These are phyloP conservation scores for Volvox carteri DNA, from an alignment of 163 green algal species.

Conservation along the genomic window DNA sequence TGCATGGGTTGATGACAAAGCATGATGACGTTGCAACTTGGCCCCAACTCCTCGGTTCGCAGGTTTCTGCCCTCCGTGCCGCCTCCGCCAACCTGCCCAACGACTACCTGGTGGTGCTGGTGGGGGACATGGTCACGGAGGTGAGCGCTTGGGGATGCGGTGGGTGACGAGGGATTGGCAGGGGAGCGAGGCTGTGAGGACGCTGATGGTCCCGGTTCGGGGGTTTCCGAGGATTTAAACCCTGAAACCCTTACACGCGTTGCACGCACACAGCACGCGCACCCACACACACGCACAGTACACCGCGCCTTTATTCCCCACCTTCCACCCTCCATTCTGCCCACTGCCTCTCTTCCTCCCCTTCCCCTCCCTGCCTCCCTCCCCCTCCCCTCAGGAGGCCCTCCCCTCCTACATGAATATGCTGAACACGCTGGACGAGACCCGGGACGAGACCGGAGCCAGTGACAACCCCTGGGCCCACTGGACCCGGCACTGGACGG, in stretches of 20 bases:
- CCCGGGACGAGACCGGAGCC: constrained; percentile 86
- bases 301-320: too few relatives aligned
- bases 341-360: too few relatives aligned
- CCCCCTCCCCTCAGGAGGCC: constrained; percentile 80
- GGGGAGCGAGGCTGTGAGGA: neutral
- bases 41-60: too few relatives aligned
- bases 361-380: too few relatives aligned
- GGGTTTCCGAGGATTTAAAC: too few relatives aligned
- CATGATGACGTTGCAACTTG: too few relatives aligned
- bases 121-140: constrained; percentile 77
- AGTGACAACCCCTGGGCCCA: constrained; percentile 74
- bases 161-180: too few relatives aligned
- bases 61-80: constrained; percentile 87
- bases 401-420: constrained; percentile 99
- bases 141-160: neutral
- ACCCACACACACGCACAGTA: too few relatives aligned
- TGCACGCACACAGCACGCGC: too few relatives aligned
- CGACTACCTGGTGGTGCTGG: constrained; percentile 95
- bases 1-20: too few relatives aligned
- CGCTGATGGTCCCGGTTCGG: neutral
- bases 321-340: too few relatives aligned
- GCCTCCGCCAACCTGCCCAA: constrained; percentile 84
- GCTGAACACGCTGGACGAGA: constrained; percentile 98
- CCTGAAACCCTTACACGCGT: too few relatives aligned
- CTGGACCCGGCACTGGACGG: constrained; percentile 94